Conservation (phyloP, 192 early-diverging fungal species). For the Paraglomus brasilianum region DNA sequence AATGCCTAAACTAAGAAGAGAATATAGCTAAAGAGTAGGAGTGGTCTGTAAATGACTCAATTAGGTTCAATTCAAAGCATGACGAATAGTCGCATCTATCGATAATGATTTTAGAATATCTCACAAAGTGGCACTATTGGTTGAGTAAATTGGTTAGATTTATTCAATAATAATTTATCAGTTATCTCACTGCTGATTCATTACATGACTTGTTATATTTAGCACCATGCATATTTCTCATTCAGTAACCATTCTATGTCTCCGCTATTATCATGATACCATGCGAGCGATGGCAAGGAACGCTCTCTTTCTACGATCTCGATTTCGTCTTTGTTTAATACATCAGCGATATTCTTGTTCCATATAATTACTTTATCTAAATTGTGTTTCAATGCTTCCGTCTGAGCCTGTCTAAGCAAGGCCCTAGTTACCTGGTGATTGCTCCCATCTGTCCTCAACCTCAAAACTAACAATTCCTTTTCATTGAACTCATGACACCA, state of each 20-base stretch:
- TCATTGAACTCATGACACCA: conserved; percentile 10
- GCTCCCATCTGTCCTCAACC: not conserved
- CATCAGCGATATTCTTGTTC: conserved; percentile 15
- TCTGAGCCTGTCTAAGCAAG: conserved; percentile 5
- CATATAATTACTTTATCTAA: conserved; percentile 13
- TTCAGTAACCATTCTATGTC: conserved; percentile 13
- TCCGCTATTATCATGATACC: conserved; percentile 1
- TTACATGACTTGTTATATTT: too few species aligned
- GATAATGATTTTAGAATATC: too few species aligned
- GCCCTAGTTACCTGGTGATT: not conserved
- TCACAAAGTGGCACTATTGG: too few species aligned
- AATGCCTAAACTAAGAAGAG: too few species aligned
- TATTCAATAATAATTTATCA: too few species aligned
- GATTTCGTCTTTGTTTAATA: not conserved
- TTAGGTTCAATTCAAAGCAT: too few species aligned
- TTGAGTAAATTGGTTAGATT: too few species aligned
- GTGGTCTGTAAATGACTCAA: too few species aligned
- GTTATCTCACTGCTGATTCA: too few species aligned
- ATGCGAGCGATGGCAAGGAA: conserved; percentile 12
- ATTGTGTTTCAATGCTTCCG: not conserved
- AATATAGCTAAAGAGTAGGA: too few species aligned
- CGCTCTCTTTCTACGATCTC: conserved; percentile 1
- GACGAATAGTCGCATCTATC: too few species aligned
- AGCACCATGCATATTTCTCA: conserved; percentile 18
- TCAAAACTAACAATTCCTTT: conserved; percentile 2